phyloP scores from a whole-genome alignment of 1,139 yeast genomes.

The Candida smagusa region DNA sequence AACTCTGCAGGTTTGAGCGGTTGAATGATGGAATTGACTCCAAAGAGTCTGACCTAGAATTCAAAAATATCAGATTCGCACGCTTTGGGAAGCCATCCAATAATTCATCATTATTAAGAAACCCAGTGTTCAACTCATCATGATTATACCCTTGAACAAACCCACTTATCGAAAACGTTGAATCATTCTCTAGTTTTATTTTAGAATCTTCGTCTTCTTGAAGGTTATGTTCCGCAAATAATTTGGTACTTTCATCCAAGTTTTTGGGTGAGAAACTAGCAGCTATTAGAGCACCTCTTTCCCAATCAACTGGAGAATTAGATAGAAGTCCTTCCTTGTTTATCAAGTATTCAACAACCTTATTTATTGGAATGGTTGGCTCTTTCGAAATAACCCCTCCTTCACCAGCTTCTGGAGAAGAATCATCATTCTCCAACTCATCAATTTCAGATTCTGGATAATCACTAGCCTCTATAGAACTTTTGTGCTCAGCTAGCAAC shows the following conservation, averaged over 20 bases:
- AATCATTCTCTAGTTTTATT: no score
- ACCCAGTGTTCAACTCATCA: no score
- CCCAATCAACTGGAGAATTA: conserved; percentile 45
- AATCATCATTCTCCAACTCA: background rate
- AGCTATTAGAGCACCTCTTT: conserved; percentile 40
- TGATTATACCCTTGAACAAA: no score
- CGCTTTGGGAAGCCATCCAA: conserved; percentile 13
- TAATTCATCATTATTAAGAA: no score
- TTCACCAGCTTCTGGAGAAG: conserved; percentile 5
- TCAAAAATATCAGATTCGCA: conserved; percentile 14
- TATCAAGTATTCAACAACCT: conserved; percentile 44
- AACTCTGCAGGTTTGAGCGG: conserved; percentile 2
- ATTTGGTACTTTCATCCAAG: conserved; percentile 22
- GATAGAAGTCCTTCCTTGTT: conserved; percentile 33
- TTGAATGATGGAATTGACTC: conserved; percentile 5
- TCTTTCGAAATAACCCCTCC: conserved; percentile 6
- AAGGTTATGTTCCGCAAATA: conserved; percentile 33
- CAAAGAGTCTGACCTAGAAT: conserved; percentile 7
- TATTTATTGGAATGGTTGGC: conserved; percentile 45
- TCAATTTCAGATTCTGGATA: background rate
- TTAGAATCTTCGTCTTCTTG: background rate
- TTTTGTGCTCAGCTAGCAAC: conserved; percentile 12
- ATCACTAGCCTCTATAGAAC: conserved; percentile 1
- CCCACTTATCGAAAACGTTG: no score
- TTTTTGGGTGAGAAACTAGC: conserved; percentile 27